Evolutionary conservation across 495 filamentous ascomycete genomes (phyloP).

Genomic region (Aspergillus cristatus): DNA sequence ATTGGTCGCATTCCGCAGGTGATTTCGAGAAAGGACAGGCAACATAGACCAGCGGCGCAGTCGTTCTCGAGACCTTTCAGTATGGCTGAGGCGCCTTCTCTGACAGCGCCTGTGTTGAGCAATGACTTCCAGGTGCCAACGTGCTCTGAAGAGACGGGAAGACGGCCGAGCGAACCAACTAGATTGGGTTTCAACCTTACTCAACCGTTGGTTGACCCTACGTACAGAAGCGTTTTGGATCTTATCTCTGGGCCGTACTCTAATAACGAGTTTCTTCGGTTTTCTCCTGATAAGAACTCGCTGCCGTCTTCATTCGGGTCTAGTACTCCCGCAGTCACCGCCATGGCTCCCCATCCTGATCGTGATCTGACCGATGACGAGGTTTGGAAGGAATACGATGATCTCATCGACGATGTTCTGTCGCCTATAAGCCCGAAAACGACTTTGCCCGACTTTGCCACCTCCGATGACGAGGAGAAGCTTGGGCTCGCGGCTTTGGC

Average conservation of each 20-base stretch:
- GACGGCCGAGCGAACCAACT: slow-evolving; percentile 12
- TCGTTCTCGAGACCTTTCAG: slow-evolving; percentile 82
- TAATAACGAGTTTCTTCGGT: slow-evolving; percentile 55
- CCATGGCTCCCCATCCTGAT: slow-evolving; percentile 48
- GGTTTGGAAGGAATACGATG: slow-evolving; percentile 91
- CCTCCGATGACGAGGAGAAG: slow-evolving; percentile 13
- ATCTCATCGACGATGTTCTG: slow-evolving; percentile 68
- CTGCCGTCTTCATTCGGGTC: slow-evolving; percentile 60
- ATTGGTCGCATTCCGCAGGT: slow-evolving; percentile 89
- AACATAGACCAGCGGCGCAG: slow-evolving; percentile 59
- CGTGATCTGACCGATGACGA: slow-evolving; percentile 69
- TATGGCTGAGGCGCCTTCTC: slow-evolving; percentile 23
- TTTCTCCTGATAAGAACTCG: slow-evolving; percentile 63
- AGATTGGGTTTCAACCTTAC: slow-evolving; percentile 21
- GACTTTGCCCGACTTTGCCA: not conserved
- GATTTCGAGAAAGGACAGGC: slow-evolving; percentile 58
- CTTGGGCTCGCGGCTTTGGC: slow-evolving; percentile 34
- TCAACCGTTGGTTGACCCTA: slow-evolving; percentile 30
- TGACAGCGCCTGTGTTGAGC: slow-evolving; percentile 14
- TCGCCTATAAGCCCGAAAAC: slow-evolving; percentile 37
- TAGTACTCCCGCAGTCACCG: slow-evolving; percentile 51
- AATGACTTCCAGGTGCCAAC: slow-evolving; percentile 16
- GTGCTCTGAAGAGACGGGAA: slow-evolving; percentile 14
- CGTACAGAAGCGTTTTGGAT: slow-evolving; percentile 22
- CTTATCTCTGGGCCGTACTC: slow-evolving; percentile 32